Evolutionary conservation across 2,329 filamentous ascomycete genomes (phyloP).

Genomic region (Penicillium sp.): DNA sequence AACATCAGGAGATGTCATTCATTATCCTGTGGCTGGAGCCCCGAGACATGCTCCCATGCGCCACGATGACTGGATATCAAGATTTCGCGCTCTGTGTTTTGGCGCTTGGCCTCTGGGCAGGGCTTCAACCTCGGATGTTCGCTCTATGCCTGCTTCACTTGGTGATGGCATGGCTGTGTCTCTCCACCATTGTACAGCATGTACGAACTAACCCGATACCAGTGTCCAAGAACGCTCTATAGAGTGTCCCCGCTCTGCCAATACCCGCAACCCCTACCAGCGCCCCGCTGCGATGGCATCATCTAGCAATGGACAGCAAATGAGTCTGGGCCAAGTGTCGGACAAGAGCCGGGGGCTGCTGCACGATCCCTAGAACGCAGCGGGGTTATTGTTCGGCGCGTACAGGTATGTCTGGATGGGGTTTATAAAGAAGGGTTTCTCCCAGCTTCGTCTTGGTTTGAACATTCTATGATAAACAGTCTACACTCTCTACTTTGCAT

Average conservation of each 20-base stretch:
- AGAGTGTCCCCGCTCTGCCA: slow-evolving; percentile 5
- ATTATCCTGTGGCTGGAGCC: slow-evolving; percentile 16
- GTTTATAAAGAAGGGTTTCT: slow-evolving; percentile 9
- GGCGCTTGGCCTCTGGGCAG: background rate
- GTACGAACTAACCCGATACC: background rate
- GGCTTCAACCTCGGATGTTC: background rate
- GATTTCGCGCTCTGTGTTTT: background rate
- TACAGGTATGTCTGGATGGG: background rate
- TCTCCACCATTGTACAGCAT: background rate
- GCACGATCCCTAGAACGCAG: slow-evolving; percentile 1
- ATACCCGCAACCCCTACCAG: background rate
- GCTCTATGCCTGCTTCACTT: background rate
- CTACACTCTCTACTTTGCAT: background rate
- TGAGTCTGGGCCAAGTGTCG: slow-evolving; percentile 20
- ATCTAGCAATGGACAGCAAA: slow-evolving; percentile 15
- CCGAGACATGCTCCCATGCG: slow-evolving; percentile 13
- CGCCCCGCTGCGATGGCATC: slow-evolving; percentile 13
- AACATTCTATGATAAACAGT: background rate
- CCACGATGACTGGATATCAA: slow-evolving; percentile 12
- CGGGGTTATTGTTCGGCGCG: background rate
- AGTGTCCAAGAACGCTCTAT: background rate
- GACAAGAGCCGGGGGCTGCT: slow-evolving; percentile 14
- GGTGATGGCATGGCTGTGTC: background rate
- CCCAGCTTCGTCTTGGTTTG: background rate
- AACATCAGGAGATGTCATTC: slow-evolving; percentile 12